phyloP scores from a whole-genome alignment of 2,329 filamentous ascomycete species.

The Epicoccum sorghinum region DNA sequence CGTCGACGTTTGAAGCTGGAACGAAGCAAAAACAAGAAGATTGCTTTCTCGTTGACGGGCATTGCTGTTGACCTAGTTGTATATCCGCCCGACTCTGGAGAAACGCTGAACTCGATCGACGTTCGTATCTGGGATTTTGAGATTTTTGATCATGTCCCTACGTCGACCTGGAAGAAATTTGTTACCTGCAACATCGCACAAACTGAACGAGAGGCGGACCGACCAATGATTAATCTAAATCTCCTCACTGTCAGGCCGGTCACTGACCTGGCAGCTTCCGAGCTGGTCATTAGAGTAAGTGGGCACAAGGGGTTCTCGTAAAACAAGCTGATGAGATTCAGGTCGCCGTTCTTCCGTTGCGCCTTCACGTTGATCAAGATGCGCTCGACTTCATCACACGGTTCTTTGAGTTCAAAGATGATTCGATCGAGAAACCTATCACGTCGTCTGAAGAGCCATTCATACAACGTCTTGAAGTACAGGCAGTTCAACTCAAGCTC shows the following conservation, averaged over 20 bases:
- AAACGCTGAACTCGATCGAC: constrained; percentile 88
- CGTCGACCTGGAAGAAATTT: constrained; percentile 98
- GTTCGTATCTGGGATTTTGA: constrained; percentile 82
- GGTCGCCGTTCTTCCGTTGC: constrained; percentile 78
- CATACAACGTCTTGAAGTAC: constrained; percentile 86
- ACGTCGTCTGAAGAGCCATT: constrained; percentile 76
- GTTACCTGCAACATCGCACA: constrained; percentile 89
- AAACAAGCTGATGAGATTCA: constrained; percentile 15
- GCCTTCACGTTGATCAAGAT: constrained; percentile 95
- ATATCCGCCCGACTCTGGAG: constrained; percentile 76
- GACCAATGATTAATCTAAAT: constrained; percentile 89
- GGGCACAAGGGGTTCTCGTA: constrained; percentile 47
- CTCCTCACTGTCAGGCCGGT: constrained; percentile 87
- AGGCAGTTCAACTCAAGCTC: constrained; percentile 79
- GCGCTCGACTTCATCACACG: constrained; percentile 95
- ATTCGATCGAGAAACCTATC: constrained; percentile 59
- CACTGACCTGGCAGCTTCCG: constrained; percentile 81
- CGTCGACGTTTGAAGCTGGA: constrained; percentile 71
- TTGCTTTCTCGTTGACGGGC: constrained; percentile 89
- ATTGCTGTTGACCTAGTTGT: constrained; percentile 81
- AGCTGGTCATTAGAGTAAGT: constrained; percentile 80
- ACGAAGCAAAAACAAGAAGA: constrained; percentile 90
- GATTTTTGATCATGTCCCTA: constrained; percentile 91
- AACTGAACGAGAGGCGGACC: constrained; percentile 82
- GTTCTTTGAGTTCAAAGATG: constrained; percentile 98